Base-by-base conservation (phyloP, 1,284 basidiomycete genomes). In the Marasmius oreades region DNA sequence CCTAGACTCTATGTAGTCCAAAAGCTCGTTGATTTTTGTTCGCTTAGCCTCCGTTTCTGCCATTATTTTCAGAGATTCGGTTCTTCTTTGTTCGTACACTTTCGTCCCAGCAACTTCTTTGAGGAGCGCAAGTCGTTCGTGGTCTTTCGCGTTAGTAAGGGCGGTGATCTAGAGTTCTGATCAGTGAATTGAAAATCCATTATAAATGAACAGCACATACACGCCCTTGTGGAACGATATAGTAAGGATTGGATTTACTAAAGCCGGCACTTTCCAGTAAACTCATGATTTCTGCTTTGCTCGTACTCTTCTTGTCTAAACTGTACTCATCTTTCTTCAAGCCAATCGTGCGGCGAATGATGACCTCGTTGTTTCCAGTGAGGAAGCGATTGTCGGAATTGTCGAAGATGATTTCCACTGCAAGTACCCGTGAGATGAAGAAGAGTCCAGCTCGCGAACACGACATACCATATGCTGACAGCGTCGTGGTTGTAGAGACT, bases 101-200 rank as follows among this genome's bases (percentile, higher is more conserved):
- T 97, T 93, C 0, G 97, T 99, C 1, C 97, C 97, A 0, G 97
- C 97, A 0, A 99, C 96, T 70, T 99, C 97, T 68, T 99, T 99
- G 51, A 99, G 79, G 16, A 99, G 80, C 0, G 92, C 87, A 3
- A 99, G 81, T 1, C 97, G 86, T 70, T 99, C 96, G 60, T 90
- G 85, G 67, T 99, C 97, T 71, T 97, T 97, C 37, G 96, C 95
- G 63, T 99, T 99, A 5, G 97, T 99, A 16, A 99, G 78, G 31
- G 93, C 89, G 0, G 96, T 98, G 66, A 99, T 98, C 90, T 96
- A 28, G 7, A 42, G 39, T 42, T 42, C 46, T 51, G 33, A 51
- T 20, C 24, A 45, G 24, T 37, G 23, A 48, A 20, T 45, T 16
- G 20, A 37, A 11, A 23, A 4, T 31, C 28, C 20, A 11, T 18